These are phyloP conservation scores for Chlorella vulgaris DNA, from an alignment of 139 green algal species.

Conservation along the genomic window DNA sequence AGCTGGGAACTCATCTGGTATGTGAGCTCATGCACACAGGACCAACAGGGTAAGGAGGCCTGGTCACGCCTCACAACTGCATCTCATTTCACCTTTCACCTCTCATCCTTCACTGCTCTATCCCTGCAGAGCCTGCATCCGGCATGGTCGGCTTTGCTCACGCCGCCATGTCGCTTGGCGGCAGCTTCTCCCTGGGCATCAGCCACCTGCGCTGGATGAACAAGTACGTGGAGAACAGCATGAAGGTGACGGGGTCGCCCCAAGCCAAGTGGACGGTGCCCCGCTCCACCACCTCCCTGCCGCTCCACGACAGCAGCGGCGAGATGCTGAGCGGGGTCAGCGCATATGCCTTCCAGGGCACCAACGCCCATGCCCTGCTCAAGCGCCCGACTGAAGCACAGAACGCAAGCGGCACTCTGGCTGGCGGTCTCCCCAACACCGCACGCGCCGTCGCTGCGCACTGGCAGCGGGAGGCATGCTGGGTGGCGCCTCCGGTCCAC, in stretches of 20 bases:
- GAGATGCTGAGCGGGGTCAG: slow-evolving; percentile 53
- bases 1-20: background rate
- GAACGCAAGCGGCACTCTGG: too few relatives aligned
- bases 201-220: slow-evolving; percentile 76
- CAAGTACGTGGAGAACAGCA: slow-evolving; percentile 58
- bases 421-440: background rate
- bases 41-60: background rate
- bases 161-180: slow-evolving; percentile 37
- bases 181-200: slow-evolving; percentile 54
- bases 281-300: background rate
- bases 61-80: too few relatives aligned
- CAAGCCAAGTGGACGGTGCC: slow-evolving; percentile 28
- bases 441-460: background rate
- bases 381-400: background rate
- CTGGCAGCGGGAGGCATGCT: slow-evolving; percentile 32
- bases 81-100: background rate
- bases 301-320: background rate
- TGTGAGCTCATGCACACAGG: too few relatives aligned
- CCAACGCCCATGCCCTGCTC: slow-evolving; percentile 73
- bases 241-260: slow-evolving; percentile 20
- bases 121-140: slow-evolving; percentile 74
- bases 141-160: slow-evolving; percentile 65
- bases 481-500: slow-evolving; percentile 32
- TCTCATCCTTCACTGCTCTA: background rate
- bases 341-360: slow-evolving; percentile 72